Evolutionary conservation across 148 eudicot genomes (phyloP).

Genomic region (Fagopyrum esculentum): DNA sequence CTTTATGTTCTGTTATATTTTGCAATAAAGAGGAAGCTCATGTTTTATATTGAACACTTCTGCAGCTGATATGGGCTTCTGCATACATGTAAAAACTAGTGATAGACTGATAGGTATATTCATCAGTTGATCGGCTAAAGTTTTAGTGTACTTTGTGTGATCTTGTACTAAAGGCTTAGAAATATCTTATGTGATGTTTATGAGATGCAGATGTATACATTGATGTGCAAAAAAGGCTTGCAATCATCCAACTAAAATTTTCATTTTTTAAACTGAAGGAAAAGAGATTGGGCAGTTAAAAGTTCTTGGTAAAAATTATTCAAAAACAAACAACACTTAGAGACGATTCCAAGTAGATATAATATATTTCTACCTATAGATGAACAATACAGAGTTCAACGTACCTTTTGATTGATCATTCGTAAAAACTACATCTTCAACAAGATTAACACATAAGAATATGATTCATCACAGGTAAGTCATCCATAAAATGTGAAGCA

Average conservation of each 20-base stretch:
- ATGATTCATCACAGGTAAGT: not conserved
- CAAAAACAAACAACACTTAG: too few species aligned
- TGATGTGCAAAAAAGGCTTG: not conserved
- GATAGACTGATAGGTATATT: not conserved
- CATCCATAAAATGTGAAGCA: too few species aligned
- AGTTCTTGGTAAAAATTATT: too few species aligned
- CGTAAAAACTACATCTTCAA: constrained; percentile 94
- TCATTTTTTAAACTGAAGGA: not conserved
- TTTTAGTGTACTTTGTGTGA: not conserved
- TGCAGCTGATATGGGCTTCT: too few species aligned
- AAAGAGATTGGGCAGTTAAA: too few species aligned
- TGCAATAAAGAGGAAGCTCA: too few species aligned
- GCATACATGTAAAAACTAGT: not conserved
- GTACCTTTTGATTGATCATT: constrained; percentile 72
- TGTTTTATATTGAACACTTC: too few species aligned
- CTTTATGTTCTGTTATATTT: too few species aligned
- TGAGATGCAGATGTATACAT: not conserved
- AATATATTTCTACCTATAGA: too few species aligned
- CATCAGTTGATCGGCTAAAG: not conserved
- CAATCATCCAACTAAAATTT: not conserved
- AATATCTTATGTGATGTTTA: not conserved
- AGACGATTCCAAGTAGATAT: too few species aligned
- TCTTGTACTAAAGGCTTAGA: not conserved
- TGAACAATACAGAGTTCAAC: not conserved
- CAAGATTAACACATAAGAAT: constrained; percentile 49